Base-by-base conservation (phyloP, 1,284 basidiomycete genomes). In the Megacollybia platyphylla region DNA sequence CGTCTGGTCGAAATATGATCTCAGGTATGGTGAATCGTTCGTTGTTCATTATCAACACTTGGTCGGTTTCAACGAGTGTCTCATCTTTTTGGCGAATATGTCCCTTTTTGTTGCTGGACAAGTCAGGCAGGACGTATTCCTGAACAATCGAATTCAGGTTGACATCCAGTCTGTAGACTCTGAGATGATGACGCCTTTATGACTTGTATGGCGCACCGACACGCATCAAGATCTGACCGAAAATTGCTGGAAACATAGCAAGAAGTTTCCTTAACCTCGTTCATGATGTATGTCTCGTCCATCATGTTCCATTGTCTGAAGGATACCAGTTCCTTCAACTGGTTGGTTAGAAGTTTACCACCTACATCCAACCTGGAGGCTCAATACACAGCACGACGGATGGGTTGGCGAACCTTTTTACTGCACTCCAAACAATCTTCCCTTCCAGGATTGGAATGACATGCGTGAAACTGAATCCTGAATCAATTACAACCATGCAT, bases 281-380 rank as follows among this genome's bases (percentile, higher is more conserved):
- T 91, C 63, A 96, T 84, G 53, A 97, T 83, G 60, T 85, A 78
- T 1, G 88, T 91, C 62, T 96, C 87, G 56, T 97, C 91, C 78
- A 92, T 91, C 87, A 97, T 90, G 60, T 97, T 91, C 86, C 89
- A 94, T 56, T 97, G 93, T 27, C 90, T 79, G 60, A 89, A 97
- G 8, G 90, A 94, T 8, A 94, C 77, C 40, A 92, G 71, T 56
- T 93, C 88, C 55, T 97, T 96, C 29, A 97, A 71, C 42, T 94
- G 86, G 62, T 96, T 97, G 20, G 93, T 97, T 44, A 97, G 61
- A 9, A 97, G 70, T 62, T 96, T 96, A 41, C 93, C 93, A 41
- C 92, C 92, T 24, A 96, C 76, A 52, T 96, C 90, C 55, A 97
- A 77, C 50, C 92, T 92, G 54, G 17, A 47, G 36, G 28, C 28